Base-by-base conservation (phyloP, 2,329 filamentous ascomycete genomes). In the Triangularia setosa region DNA sequence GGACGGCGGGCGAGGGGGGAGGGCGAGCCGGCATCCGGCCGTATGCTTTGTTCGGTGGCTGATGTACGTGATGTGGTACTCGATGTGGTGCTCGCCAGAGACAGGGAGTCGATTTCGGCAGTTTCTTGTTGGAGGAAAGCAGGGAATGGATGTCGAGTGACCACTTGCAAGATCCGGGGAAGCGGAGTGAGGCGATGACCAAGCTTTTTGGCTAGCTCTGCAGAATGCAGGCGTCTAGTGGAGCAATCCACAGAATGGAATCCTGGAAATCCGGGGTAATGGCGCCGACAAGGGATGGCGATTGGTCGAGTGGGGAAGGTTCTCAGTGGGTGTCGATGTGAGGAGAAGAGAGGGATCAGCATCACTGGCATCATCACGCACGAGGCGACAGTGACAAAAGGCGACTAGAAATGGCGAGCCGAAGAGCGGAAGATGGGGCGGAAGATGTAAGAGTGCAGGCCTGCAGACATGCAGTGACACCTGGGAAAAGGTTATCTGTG, bases 331-430 rank as follows among this genome's bases (percentile, higher is more conserved):
- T 24, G 48, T 23, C 3, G 33, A n/a, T 40, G 33, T 40, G 21
- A 40, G 27, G 57, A 25, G 40, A 9, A 59, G 58, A 53, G n/a
- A 60, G 40, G 40, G 58, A 60, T 60, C 58, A 60, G 58, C 33
- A 60, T 52, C 27, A 24, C 24, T 60, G 23, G 30, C 58, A 60
- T 60, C 58, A 60, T 60, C 21, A 14, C 35, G n/a, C 58, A n/a
- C 40, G 23, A 21, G 33, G 33, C 14, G 33, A 35, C 33, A 11
- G 28, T 30, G 27, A 33, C 30, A 12, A 3, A n/a, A 3, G 30
- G 14, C 30, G 14, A 12, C 25, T 18, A 58, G 56, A 9, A 35
- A 58, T 16, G 56, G 56, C 12, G 6, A 30, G 18, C 28, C 40
- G n/a, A 58, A 58, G 30, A 40, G 16, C 57, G 57, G 40, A n/a